These are phyloP conservation scores for Veloboletus limbatus DNA, from an alignment of 1,284 basidiomycete species.

Conservation along the genomic window DNA sequence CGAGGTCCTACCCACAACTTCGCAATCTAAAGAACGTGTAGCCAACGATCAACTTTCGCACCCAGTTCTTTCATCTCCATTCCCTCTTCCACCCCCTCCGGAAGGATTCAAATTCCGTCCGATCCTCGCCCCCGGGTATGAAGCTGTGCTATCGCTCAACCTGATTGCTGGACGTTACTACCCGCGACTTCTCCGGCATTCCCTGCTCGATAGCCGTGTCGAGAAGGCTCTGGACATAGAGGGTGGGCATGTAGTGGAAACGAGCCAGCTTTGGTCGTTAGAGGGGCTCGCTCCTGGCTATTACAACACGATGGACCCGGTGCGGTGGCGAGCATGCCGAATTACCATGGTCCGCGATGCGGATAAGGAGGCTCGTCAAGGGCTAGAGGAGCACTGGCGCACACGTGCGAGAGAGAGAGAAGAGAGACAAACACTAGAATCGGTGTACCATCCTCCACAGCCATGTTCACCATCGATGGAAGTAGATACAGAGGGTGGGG, in stretches of 20 bases:
- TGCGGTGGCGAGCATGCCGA: constrained; percentile 48
- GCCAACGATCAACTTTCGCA: constrained; percentile 39
- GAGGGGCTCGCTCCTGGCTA: constrained; percentile 64
- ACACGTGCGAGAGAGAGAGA: constrained; percentile 34
- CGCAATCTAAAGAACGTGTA: constrained; percentile 18
- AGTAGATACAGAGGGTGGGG: constrained; percentile 21
- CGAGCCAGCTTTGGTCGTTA: constrained; percentile 58
- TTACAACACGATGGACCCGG: constrained; percentile 63
- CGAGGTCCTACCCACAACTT: constrained; percentile 8
- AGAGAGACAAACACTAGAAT: constrained; percentile 35
- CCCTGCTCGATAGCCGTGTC: constrained; percentile 45
- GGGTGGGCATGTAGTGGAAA: constrained; percentile 38
- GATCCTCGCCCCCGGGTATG: constrained; percentile 59
- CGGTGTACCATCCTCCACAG: constrained; percentile 24
- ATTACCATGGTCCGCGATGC: constrained; percentile 57
- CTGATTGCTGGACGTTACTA: constrained; percentile 75
- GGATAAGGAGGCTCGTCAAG: constrained; percentile 44
- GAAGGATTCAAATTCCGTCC: constrained; percentile 64
- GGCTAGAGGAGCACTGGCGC: constrained; percentile 40
- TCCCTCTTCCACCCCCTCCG: constrained; percentile 59
- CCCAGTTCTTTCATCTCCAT: constrained; percentile 38
- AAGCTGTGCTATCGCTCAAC: constrained; percentile 62
- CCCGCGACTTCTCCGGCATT: constrained; percentile 60
- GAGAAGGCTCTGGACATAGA: constrained; percentile 37
- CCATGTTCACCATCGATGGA: neutral